Evolutionary conservation across 2,329 filamentous ascomycete species (phyloP), one percentile per base, ranked within the genome.

Genomic region (Fusarium denticulatum): DNA sequence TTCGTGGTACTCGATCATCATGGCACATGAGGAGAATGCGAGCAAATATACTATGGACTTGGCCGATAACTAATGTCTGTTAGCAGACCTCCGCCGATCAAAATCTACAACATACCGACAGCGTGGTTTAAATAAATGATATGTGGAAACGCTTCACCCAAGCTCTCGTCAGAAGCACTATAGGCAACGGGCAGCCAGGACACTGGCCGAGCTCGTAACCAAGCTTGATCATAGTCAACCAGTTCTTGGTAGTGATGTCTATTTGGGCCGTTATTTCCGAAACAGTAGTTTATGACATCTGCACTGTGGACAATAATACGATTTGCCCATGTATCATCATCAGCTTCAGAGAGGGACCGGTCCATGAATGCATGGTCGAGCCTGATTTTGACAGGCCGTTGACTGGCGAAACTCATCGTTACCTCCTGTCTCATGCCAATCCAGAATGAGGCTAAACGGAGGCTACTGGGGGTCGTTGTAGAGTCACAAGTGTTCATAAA

Each of bases 231-330:
- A 64, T 85, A 86, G 11, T 83, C 79, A 16, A 84, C 79, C 18
- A 91, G 80, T 30, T 83, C 81, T 12, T 78, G 80, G 82, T 88
- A 89, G 26, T 79, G 73, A 6, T 69, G 64, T 40, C 77, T 69
- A 66, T 69, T 47, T 58, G 79, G 69, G 64, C 81, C 70, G 76
- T 77, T 71, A 28, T 84, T 81, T 5, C 86, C 85, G 72, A 91
- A 92, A 77, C 90, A 92, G 74, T 87, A 91, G 68, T 90, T 88
- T 22, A 92, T 80, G 3, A 91, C 88, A 69, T 91, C 88, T n/a
- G 89, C 89, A 60, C 89, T 89, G 73, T 90, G 87, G 7, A 90
- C 85, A 0, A 92, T 85, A 22, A 90, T 88, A 22, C 89, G 85
- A 77, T 91, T 91, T 5, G 89, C 87, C 89, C 89, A 91, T 2